phyloP scores from a whole-genome alignment of 129 eudicot genomes.

The Chrysanthemum lavandulifolium region DNA sequence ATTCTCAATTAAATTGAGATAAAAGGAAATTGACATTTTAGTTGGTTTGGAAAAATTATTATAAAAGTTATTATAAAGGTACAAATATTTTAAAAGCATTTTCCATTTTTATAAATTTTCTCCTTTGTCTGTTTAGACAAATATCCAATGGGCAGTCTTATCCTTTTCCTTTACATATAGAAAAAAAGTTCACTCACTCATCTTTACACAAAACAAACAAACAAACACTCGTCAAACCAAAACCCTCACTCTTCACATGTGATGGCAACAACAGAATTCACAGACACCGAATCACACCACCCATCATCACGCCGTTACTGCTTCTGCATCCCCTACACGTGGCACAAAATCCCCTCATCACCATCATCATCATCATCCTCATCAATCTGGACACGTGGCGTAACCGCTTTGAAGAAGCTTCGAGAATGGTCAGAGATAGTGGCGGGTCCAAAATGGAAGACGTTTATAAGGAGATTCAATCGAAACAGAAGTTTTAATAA shows the following conservation, averaged over 20 bases:
- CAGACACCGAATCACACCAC: constrained; percentile 4
- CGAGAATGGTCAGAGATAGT: constrained; percentile 30
- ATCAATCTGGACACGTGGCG: constrained; percentile 21
- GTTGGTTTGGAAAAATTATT: too few relatives aligned
- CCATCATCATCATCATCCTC: background rate
- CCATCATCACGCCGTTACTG: constrained; percentile 11
- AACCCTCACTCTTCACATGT: background rate
- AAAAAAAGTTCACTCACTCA: background rate
- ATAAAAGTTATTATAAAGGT: too few relatives aligned
- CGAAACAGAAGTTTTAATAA: constrained; percentile 1
- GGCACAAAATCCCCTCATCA: constrained; percentile 17
- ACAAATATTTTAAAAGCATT: background rate
- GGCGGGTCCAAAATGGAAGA: constrained; percentile 31
- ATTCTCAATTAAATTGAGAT: too few relatives aligned
- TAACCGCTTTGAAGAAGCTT: constrained; percentile 21
- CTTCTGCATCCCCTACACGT: constrained; percentile 24
- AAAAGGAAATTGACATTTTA: too few relatives aligned
- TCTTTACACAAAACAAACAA: constrained; percentile 10
- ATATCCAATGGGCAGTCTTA: background rate
- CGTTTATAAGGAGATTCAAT: constrained; percentile 19
- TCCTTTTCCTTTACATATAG: background rate
- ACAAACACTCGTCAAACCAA: background rate
- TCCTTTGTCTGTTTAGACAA: background rate
- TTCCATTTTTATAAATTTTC: too few relatives aligned
- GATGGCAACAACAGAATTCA: constrained; percentile 7